Evolutionary conservation across 768 basidiomycete genomes (phyloP).

Genomic region (Chiua virens): DNA sequence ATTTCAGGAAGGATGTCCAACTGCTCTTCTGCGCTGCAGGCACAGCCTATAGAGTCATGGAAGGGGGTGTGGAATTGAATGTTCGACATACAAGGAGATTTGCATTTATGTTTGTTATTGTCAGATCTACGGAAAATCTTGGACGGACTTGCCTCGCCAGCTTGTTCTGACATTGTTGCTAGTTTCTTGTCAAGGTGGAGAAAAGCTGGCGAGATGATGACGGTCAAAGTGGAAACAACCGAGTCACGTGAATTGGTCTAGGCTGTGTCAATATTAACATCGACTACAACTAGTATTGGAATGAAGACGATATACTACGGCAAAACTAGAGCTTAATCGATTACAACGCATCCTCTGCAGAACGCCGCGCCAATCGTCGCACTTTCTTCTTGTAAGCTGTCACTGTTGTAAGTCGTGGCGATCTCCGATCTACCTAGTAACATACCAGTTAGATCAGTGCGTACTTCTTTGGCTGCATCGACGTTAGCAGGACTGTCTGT

Average conservation of each 20-base stretch:
- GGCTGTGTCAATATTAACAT: too few relatives aligned
- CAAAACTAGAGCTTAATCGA: slow-evolving; percentile 26
- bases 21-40: slow-evolving; percentile 81
- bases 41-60: slow-evolving; percentile 52
- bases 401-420: slow-evolving; percentile 17
- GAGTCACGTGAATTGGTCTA: slow-evolving; percentile 23
- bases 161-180: slow-evolving; percentile 39
- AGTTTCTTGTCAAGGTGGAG: background rate
- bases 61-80: slow-evolving; percentile 17
- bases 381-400: slow-evolving; percentile 95
- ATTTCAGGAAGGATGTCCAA: slow-evolving; percentile 91
- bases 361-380: slow-evolving; percentile 78
- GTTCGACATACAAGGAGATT: slow-evolving; percentile 38
- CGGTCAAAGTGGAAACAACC: slow-evolving; percentile 5
- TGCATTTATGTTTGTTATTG: slow-evolving; percentile 22
- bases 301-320: slow-evolving; percentile 16
- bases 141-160: slow-evolving; percentile 39
- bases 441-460: slow-evolving; percentile 61
- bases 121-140: slow-evolving; percentile 23
- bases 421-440: background rate
- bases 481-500: slow-evolving; percentile 95
- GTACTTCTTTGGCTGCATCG: slow-evolving; percentile 89
- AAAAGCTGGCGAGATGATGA: slow-evolving; percentile 14
- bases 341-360: slow-evolving; percentile 88
- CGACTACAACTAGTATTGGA: too few relatives aligned